A percentile compares a stretch with the other conserved stretches of the same genome.
Conservation (phyloP, 1,139 yeast species). For the Saccharomycopsis phalli region DNA sequence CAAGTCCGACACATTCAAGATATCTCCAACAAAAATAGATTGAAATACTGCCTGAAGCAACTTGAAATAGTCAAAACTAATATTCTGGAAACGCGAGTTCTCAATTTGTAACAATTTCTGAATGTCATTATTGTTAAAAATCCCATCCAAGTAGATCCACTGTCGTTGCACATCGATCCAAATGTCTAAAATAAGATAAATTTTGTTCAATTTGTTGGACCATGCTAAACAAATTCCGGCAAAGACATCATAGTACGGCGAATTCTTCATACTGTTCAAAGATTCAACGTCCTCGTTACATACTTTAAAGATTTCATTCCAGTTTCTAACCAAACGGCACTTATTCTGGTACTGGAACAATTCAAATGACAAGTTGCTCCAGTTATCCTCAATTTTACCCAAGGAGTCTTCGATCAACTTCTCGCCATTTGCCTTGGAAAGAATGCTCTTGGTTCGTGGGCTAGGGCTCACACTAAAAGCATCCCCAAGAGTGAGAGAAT, state of each 20-base stretch:
- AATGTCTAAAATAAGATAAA: constrained; percentile 47
- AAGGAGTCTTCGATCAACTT: constrained; percentile 52
- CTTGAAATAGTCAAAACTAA: constrained; percentile 52
- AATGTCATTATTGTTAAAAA: constrained; percentile 60
- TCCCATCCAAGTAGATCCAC: constrained; percentile 81
- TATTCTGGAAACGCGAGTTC: constrained; percentile 53
- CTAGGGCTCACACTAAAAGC: constrained; percentile 46
- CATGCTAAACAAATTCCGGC: constrained; percentile 49
- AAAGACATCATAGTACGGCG: constrained; percentile 54
- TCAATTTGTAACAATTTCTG: constrained; percentile 61
- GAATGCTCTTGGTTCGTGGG: constrained; percentile 38
- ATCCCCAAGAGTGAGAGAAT: constrained; percentile 40
- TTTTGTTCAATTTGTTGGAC: constrained; percentile 45
- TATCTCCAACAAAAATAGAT: constrained; percentile 47
- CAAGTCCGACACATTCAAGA: constrained; percentile 45
- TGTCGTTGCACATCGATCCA: constrained; percentile 88
- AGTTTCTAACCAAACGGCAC: constrained; percentile 53
- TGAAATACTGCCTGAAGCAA: constrained; percentile 45
- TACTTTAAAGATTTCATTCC: constrained; percentile 56
- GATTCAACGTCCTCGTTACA: constrained; percentile 55
- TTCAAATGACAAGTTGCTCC: constrained; percentile 45
- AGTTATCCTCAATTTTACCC: constrained; percentile 36
- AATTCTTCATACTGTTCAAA: constrained; percentile 62
- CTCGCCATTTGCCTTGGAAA: constrained; percentile 69
- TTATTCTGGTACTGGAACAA: constrained; percentile 46